Evolutionary conservation across 1,284 basidiomycete species (phyloP), one percentile per base, ranked within the genome.

Genomic region (Moniliophthora roreri): DNA sequence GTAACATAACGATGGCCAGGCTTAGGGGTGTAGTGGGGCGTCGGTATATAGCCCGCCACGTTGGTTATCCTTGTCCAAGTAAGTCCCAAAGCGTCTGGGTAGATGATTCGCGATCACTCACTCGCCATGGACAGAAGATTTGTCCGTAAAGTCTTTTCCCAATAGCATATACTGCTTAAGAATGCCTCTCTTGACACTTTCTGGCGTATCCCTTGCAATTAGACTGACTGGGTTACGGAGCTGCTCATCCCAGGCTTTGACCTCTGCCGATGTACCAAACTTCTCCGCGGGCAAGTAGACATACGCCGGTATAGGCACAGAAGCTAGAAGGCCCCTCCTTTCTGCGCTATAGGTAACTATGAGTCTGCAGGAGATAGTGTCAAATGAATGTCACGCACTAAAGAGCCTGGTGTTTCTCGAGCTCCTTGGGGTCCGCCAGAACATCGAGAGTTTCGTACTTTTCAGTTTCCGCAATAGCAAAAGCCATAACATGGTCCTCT

Each of bases 401-500:
- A 18, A 46, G 44, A 4, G 21, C 24, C 15, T 46, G 44, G 28
- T 46, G 44, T 4, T 26, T 4, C 24, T 32, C 7, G 13, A 46
- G n/a, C 10, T 28, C 44, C 16, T 46, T 24, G 23, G 44, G 24
- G 26, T 46, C 44, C 23, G 24, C 44, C 44, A 46, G 18, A 21
- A 46, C n/a, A 46, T 46, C 44, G 4, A 46, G 23, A 24, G 44
- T 46, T 10, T 46, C 44, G 26, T 46, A 46, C 15, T 46, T 46
- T 8, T 6, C 26, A 5, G 44, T 46, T 28, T 46, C 24, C 13
- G 44, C 44, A 32, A 46, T 32, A 24, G 44, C 44, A 16, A 46
- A 46, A 11, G 13, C 21, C 44, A 46, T 46, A 8, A 32, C 28
- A n/a, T 46, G 44, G 28, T 46, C 44, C 44, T 46, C 44, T 46